Evolutionary conservation across 345 rosid species (phyloP).

Genomic region (Gossypioides kirkii): DNA sequence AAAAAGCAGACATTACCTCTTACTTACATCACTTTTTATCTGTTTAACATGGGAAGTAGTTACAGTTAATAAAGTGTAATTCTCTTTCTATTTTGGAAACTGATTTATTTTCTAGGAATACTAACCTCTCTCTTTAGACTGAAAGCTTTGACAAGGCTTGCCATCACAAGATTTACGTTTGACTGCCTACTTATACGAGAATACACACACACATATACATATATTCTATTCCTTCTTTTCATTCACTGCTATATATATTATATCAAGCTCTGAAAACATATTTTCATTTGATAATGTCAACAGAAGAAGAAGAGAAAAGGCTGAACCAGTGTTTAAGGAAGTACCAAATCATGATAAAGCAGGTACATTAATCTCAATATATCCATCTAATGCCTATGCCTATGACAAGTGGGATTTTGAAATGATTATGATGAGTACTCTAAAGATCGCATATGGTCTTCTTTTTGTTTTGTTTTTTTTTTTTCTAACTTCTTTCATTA

Average conservation of each 20-base stretch:
- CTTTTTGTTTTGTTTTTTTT: background rate
- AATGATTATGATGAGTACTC: background rate
- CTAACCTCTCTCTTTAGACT: background rate
- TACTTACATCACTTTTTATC: too few species aligned
- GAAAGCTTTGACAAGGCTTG: background rate
- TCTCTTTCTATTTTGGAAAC: background rate
- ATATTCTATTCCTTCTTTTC: too few species aligned
- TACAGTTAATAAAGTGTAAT: background rate
- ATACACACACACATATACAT: too few species aligned
- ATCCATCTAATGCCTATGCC: background rate
- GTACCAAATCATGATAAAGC: constrained; percentile 30
- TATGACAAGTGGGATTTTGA: background rate
- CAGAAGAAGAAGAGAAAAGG: constrained; percentile 31
- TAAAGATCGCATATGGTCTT: background rate
- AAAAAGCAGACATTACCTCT: too few species aligned
- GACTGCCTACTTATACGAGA: background rate
- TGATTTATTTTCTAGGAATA: background rate
- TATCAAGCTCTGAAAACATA: background rate
- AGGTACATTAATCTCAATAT: constrained; percentile 22
- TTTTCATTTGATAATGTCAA: background rate
- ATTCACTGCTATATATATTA: too few species aligned
- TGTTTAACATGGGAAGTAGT: background rate
- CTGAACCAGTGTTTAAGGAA: constrained; percentile 28
- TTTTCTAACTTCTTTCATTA: background rate
- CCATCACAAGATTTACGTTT: constrained; percentile 9